phyloP scores from a whole-genome alignment of 169 alveolate species.

The Cryptosporidium viatorum region DNA sequence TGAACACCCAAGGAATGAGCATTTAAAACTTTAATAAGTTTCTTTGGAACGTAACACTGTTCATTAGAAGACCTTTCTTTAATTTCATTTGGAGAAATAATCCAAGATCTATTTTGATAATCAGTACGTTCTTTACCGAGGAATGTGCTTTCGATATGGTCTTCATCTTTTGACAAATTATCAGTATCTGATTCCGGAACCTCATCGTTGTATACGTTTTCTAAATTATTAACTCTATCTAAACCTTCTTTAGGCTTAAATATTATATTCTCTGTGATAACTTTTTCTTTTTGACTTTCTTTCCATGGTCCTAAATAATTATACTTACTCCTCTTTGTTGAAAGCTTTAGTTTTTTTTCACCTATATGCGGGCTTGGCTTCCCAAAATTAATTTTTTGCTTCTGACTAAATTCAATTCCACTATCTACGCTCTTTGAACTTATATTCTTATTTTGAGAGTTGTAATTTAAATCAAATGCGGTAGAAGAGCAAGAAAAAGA shows the following conservation, averaged over 20 bases:
- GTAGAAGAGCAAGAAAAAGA: constrained; percentile 26
- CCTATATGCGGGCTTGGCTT: not conserved
- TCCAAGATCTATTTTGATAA: constrained; percentile 69
- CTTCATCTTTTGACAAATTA: not conserved
- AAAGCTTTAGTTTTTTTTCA: not conserved
- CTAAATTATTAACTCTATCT: not conserved
- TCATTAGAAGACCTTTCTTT: constrained; percentile 43
- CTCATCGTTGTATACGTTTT: not conserved
- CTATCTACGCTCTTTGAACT: not conserved
- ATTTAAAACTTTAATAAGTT: constrained; percentile 89
- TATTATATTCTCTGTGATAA: not conserved
- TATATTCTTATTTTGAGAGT: constrained; percentile 23
- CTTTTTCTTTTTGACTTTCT: not conserved
- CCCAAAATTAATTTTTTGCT: not conserved
- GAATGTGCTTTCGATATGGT: constrained; percentile 25
- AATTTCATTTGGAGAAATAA: constrained; percentile 48
- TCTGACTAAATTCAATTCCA: not conserved
- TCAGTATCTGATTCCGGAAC: not conserved
- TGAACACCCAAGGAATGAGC: constrained; percentile 96
- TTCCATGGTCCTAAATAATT: constrained; percentile 45
- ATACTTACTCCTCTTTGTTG: not conserved
- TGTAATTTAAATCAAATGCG: constrained; percentile 30
- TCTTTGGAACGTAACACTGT: constrained; percentile 91
- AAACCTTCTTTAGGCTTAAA: not conserved
- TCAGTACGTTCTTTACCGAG: constrained; percentile 48